phyloP scores from a whole-genome alignment of 768 basidiomycete genomes.

The Mycena vulgaris region DNA sequence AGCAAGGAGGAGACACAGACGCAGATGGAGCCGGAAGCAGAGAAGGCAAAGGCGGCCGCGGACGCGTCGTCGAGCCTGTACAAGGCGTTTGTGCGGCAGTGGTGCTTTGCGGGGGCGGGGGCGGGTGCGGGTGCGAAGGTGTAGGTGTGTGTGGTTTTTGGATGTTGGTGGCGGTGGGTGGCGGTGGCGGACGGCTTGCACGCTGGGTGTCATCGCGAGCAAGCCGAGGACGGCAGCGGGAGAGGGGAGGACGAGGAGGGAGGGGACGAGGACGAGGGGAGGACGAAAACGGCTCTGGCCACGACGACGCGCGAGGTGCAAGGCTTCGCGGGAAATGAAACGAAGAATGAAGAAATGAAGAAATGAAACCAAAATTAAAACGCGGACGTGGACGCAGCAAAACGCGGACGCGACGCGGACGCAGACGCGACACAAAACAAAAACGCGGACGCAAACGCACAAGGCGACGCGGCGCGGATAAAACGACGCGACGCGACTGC shows the following conservation, averaged over 20 bases:
- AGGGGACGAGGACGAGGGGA: too few species aligned
- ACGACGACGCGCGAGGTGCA: too few species aligned
- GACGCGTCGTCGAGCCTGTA: conserved; percentile 54
- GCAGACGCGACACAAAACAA: not conserved
- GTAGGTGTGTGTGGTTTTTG: too few species aligned
- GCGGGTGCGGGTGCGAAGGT: conserved; percentile 1
- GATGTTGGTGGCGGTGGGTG: too few species aligned
- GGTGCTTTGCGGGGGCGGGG: conserved; percentile 70
- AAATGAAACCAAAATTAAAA: not conserved
- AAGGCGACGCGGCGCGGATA: not conserved
- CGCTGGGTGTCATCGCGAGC: too few species aligned
- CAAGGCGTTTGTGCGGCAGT: conserved; percentile 74
- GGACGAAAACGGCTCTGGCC: too few species aligned
- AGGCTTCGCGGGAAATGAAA: too few species aligned
- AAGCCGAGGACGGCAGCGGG: too few species aligned
- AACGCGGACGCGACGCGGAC: not conserved
- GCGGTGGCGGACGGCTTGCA: too few species aligned
- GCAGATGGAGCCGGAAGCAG: not conserved
- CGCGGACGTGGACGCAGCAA: not conserved
- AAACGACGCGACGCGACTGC: not conserved
- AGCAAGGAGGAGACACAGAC: not conserved
- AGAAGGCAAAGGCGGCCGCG: too few species aligned
- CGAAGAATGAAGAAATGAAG: too few species aligned
- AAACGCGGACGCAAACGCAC: not conserved
- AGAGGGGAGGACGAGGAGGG: too few species aligned